A percentile compares a stretch with the other conserved stretches of the same genome.
phyloP scores from a whole-genome alignment of 345 rosid genomes.

The Rhodomyrtus tomentosa region DNA sequence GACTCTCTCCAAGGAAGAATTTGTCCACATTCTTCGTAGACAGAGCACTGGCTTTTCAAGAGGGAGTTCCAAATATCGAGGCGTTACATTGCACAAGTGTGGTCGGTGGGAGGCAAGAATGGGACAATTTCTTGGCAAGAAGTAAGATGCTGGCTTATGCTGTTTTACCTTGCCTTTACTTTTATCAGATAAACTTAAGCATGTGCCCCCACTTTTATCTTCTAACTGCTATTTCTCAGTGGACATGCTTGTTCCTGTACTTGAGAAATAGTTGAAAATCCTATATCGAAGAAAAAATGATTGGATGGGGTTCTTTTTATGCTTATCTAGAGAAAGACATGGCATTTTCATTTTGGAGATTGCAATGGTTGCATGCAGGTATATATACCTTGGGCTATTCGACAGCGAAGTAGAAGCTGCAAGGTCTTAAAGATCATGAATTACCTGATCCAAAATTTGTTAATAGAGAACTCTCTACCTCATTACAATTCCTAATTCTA shows the following conservation, averaged over 20 bases:
- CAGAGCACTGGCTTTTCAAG: conserved; percentile 92
- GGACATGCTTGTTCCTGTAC: conserved; percentile 1
- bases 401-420: conserved; percentile 98
- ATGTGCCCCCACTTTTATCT: not conserved
- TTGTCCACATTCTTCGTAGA: conserved; percentile 88
- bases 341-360: conserved; percentile 42
- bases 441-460: conserved; percentile 36
- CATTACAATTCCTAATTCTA: conserved; percentile 36
- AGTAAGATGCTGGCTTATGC: conserved; percentile 35
- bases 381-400: conserved; percentile 97
- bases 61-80: conserved; percentile 89
- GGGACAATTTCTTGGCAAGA: conserved; percentile 97
- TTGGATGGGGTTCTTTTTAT: conserved; percentile 9
- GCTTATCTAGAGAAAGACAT: not conserved
- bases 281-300: conserved; percentile 21
- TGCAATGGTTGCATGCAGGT: conserved; percentile 94
- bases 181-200: not conserved
- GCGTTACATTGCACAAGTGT: conserved; percentile 86
- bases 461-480: conserved; percentile 37
- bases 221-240: not conserved
- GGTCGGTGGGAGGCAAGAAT: conserved; percentile 98
- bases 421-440: conserved; percentile 79
- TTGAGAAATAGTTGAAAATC: conserved; percentile 21
- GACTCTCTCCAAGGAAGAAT: conserved; percentile 70
- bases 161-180: not conserved